These are phyloP conservation scores for Cladophialophora carrionii DNA, from an alignment of 2,329 filamentous ascomycete genomes.

Conservation along the genomic window DNA sequence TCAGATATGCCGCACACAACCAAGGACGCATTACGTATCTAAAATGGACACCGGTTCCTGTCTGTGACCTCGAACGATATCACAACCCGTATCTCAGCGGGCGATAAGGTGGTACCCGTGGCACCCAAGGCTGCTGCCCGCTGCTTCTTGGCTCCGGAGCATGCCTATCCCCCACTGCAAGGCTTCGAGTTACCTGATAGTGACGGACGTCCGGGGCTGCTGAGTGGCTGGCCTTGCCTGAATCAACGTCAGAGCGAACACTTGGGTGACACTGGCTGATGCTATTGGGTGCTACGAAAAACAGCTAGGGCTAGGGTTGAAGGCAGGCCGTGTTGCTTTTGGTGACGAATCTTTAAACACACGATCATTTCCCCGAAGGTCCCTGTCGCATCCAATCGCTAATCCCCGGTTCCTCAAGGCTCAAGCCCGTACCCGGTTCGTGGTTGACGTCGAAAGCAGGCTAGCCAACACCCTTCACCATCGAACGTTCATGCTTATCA, in stretches of 20 bases:
- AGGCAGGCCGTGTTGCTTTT: not conserved
- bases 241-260: not conserved
- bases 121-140: not conserved
- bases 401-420: not conserved
- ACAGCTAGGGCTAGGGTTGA: not conserved
- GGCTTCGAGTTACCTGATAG: slow-evolving; percentile 17
- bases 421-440: not conserved
- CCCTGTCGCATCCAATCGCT: not conserved
- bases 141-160: not conserved
- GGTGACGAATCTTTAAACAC: not conserved
- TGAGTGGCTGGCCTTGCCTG: not conserved
- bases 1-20: not conserved
- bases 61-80: slow-evolving; percentile 2
- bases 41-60: slow-evolving; percentile 1
- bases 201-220: not conserved
- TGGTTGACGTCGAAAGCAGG: not conserved
- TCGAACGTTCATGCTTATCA: not conserved
- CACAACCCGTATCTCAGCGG: slow-evolving; percentile 13
- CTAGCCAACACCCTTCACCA: too few species aligned
- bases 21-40: slow-evolving; percentile 6
- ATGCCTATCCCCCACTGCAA: slow-evolving; percentile 20
- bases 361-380: not conserved
- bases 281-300: not conserved
- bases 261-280: not conserved
- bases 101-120: slow-evolving; percentile 14